Conservation (phyloP, 352 stramenopile species). For the Phytophthora lateralis region DNA sequence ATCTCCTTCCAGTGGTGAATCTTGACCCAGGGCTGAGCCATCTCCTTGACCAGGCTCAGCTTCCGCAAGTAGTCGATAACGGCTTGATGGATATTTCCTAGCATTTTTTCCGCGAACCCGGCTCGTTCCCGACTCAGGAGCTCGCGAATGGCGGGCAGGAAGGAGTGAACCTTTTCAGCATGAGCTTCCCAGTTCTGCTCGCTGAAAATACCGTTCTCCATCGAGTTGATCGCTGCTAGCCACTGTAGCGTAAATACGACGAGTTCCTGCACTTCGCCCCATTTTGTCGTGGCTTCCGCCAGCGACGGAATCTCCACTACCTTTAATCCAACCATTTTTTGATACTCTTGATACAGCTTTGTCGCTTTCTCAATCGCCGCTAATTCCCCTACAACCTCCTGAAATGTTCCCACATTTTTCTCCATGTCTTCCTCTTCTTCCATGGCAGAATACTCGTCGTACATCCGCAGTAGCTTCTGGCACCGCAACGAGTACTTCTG, state of each 20-base stretch:
- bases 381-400: conserved; percentile 60
- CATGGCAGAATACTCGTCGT: conserved; percentile 55
- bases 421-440: conserved; percentile 66
- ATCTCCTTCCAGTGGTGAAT: conserved; percentile 69
- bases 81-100: conserved; percentile 37
- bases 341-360: conserved; percentile 71
- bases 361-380: conserved; percentile 54
- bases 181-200: conserved; percentile 63
- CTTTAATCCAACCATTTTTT: conserved; percentile 72
- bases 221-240: conserved; percentile 44
- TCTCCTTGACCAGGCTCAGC: conserved; percentile 54
- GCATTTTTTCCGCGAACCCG: conserved; percentile 46
- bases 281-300: conserved; percentile 44
- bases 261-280: conserved; percentile 66
- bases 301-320: conserved; percentile 60
- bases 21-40: conserved; percentile 59
- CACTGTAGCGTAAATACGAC: conserved; percentile 55
- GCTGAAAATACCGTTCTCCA: conserved; percentile 74
- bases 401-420: conserved; percentile 49
- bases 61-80: conserved; percentile 54
- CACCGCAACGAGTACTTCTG: conserved; percentile 61
- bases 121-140: conserved; percentile 36
- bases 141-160: conserved; percentile 40
- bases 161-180: conserved; percentile 39
- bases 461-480: conserved; percentile 53